phyloP scores from a whole-genome alignment of 2,329 filamentous ascomycete species.

The Arthrobotrys musiformis region DNA sequence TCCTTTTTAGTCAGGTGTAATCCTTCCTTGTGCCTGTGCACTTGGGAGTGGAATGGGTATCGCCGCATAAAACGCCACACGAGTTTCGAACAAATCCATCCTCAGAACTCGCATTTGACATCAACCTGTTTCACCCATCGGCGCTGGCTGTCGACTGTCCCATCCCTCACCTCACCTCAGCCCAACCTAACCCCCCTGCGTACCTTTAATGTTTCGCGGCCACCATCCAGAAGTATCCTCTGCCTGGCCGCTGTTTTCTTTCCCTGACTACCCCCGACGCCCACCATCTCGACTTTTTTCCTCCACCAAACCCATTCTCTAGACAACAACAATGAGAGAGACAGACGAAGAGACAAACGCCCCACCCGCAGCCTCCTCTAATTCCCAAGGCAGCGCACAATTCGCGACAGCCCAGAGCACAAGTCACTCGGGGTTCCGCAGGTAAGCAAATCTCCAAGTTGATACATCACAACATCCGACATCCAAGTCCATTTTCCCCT shows the following conservation, averaged over 20 bases:
- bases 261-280: background rate
- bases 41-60: background rate
- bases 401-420: slow-evolving; percentile 36
- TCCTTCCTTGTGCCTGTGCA: background rate
- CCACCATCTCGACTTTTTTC: background rate
- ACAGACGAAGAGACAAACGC: slow-evolving; percentile 41
- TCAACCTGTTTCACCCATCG: slow-evolving; percentile 2
- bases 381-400: slow-evolving; percentile 17
- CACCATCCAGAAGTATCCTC: background rate
- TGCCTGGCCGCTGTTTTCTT: background rate
- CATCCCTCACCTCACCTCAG: background rate
- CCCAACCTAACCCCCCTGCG: background rate
- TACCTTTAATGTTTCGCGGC: slow-evolving; percentile 1
- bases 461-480: background rate
- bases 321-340: slow-evolving; percentile 31
- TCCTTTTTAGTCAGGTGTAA: slow-evolving; percentile 7
- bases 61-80: slow-evolving; percentile 21
- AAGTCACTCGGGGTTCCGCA: slow-evolving; percentile 48
- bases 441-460: slow-evolving; percentile 15
- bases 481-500: slow-evolving; percentile 1
- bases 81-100: slow-evolving; percentile 7
- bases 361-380: slow-evolving; percentile 37
- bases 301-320: background rate
- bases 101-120: background rate
- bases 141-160: background rate